Evolutionary conservation across 805 yeast species (phyloP).

Genomic region (Suhomyces emberorum): DNA sequence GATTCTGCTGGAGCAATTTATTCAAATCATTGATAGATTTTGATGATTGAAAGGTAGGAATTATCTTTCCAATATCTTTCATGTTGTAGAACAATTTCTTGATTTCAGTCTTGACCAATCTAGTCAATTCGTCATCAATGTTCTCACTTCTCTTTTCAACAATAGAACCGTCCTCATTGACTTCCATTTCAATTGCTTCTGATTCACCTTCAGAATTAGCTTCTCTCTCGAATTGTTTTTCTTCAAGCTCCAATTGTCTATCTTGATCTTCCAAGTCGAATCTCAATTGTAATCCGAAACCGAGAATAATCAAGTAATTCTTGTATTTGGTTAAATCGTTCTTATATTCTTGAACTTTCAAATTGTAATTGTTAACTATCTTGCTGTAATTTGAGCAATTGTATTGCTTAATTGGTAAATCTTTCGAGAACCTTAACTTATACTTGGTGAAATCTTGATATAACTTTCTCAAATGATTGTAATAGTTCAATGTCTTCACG

Average conservation of each 20-base stretch:
- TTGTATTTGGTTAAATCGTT: slow-evolving; percentile 44
- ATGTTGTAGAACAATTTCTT: slow-evolving; percentile 26
- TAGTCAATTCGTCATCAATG: slow-evolving; percentile 29
- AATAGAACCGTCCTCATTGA: background rate
- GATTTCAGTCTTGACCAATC: slow-evolving; percentile 33
- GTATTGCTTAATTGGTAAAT: slow-evolving; percentile 21
- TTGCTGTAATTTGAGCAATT: slow-evolving; percentile 30
- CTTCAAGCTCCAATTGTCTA: slow-evolving; percentile 8
- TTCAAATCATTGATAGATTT: slow-evolving; percentile 24
- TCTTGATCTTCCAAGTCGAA: slow-evolving; percentile 39
- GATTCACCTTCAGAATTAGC: background rate
- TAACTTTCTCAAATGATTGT: slow-evolving; percentile 34
- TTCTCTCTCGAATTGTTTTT: slow-evolving; percentile 12
- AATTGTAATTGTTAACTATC: slow-evolving; percentile 38
- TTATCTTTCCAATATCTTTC: slow-evolving; percentile 30
- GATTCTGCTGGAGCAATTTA: slow-evolving; percentile 6
- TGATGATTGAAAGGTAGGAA: slow-evolving; percentile 32
- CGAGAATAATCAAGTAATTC: slow-evolving; percentile 43
- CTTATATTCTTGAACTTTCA: slow-evolving; percentile 42
- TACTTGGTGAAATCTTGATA: slow-evolving; percentile 30
- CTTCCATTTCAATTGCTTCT: background rate
- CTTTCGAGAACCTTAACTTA: slow-evolving; percentile 27
- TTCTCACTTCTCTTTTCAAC: too few species aligned
- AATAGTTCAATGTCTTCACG: slow-evolving; percentile 39
- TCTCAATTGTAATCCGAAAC: slow-evolving; percentile 46